A percentile compares a stretch with the other conserved stretches of the same genome.
These are phyloP conservation scores for Westerdykella ornata DNA, from an alignment of 2,329 filamentous ascomycete species.

Conservation along the genomic window DNA sequence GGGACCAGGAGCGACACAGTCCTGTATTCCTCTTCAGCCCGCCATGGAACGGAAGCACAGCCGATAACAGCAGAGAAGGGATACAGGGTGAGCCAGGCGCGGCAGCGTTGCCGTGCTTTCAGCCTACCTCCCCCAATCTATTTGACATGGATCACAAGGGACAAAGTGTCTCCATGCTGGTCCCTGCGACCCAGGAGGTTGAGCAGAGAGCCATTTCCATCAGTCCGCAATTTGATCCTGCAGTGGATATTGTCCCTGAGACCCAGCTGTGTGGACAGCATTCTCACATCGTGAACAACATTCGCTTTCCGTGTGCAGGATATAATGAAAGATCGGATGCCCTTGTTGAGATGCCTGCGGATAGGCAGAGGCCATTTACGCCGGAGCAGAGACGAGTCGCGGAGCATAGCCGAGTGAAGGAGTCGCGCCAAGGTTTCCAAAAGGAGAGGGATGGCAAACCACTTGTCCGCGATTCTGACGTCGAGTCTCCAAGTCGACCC, in stretches of 20 bases:
- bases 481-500: slow-evolving; percentile 15
- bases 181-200: neutral
- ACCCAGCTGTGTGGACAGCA: neutral
- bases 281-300: neutral
- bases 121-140: too few relatives aligned
- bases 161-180: too few relatives aligned
- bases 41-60: too few relatives aligned
- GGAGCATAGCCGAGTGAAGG: neutral
- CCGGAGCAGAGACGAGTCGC: neutral
- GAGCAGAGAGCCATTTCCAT: neutral
- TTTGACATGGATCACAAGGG: too few relatives aligned
- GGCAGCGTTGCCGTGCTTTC: too few relatives aligned
- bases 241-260: neutral
- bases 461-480: too few relatives aligned
- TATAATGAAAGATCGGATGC: neutral
- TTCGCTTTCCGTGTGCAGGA: neutral
- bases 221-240: neutral
- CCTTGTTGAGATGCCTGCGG: neutral
- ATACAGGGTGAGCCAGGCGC: too few relatives aligned
- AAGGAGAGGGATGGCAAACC: neutral
- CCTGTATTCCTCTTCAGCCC: too few relatives aligned
- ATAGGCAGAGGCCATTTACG: neutral
- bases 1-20: too few relatives aligned
- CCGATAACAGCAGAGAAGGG: too few relatives aligned
- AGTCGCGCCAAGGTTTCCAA: neutral